Base-by-base conservation (phyloP, 2,329 filamentous ascomycete species). In the Xylariaceae sp. region DNA sequence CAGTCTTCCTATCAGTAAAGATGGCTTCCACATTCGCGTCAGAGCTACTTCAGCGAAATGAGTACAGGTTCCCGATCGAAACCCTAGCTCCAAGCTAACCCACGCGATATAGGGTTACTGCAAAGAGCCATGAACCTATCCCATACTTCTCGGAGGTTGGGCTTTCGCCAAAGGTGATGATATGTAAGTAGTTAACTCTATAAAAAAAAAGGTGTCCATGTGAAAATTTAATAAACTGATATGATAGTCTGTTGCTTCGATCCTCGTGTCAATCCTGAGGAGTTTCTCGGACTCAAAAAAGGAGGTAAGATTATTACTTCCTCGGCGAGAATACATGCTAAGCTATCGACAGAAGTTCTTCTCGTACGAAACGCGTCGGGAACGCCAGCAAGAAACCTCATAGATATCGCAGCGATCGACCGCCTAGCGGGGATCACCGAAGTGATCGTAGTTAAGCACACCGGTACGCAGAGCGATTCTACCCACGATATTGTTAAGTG, bases 391-490 rank as follows among this genome's bases (percentile, higher is more conserved):
- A 33, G 50, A 18, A 53, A 53, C 29, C 21, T 53, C 16, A 40
- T 35, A 4, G 50, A 53, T 23, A 47, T 53, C 10, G 42, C 26
- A 11, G 50, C 50, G 3, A 41, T 53, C 10, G 50, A 53, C 9
- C 41, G 47, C 1, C 27, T 53, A 7, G 32, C 39, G 4, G 33
- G 20, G 1, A 24, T 53, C 16, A 53, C 41, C 3, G 50, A 53
- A 33, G 20, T 53, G 3, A 53, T 47, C 15, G 50, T 53, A 2
- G 39, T 53, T 18, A 53, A 53, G 15, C 50, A 53, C 30, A 53
- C 50, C 6, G 50, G 47, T 50, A 36, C 21, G n/a, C n/a, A n/a
- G n/a, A n/a, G 23, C 1, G 15, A 26, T 21, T 40, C 10, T 23
- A 5, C 3, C 42, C 37, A 10, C 16, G 37, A 6, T n/a, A n/a